These are phyloP conservation scores for Leishmania braziliensis DNA, from an alignment of 208 protist genomes.

Conservation along the genomic window DNA sequence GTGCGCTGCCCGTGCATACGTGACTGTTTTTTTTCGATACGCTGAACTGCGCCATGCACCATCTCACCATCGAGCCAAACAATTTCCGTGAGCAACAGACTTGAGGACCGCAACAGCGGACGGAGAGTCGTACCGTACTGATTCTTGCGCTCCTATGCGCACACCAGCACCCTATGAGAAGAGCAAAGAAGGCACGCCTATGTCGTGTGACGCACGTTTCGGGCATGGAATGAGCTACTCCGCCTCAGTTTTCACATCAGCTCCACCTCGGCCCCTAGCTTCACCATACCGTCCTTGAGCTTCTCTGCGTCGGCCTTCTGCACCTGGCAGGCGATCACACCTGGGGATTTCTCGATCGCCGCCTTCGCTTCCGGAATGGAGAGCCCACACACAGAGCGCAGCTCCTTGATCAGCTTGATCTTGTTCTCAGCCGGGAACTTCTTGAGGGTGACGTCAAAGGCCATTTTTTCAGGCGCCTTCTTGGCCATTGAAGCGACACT, in stretches of 20 bases:
- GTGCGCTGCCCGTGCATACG: not conserved
- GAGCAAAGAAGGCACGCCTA: not conserved
- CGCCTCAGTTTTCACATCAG: conserved; percentile 38
- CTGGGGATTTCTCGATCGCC: conserved; percentile 81
- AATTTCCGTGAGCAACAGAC: not conserved
- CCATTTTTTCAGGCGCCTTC: conserved; percentile 70
- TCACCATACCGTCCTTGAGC: conserved; percentile 67
- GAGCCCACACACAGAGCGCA: conserved; percentile 64
- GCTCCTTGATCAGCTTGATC: conserved; percentile 88
- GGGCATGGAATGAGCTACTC: not conserved
- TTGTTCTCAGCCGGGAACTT: conserved; percentile 74
- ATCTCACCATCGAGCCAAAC: not conserved
- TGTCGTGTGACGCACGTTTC: not conserved
- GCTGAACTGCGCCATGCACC: not conserved
- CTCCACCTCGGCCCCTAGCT: conserved; percentile 73
- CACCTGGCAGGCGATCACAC: conserved; percentile 72
- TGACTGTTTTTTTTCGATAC: not conserved
- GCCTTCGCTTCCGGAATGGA: conserved; percentile 77
- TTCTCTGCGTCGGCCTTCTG: conserved; percentile 78
- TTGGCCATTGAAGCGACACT: conserved; percentile 18
- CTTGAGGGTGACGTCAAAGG: conserved; percentile 73
- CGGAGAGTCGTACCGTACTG: not conserved
- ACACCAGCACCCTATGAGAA: not conserved
- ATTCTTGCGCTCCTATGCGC: not conserved
- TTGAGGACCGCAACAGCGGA: not conserved